Percentiles rank a stretch among this genome's conserved stretches.
Evolutionary conservation across 225 moss, liverwort and hornwort species (phyloP).

Genomic region (Anthoceros angustus): DNA sequence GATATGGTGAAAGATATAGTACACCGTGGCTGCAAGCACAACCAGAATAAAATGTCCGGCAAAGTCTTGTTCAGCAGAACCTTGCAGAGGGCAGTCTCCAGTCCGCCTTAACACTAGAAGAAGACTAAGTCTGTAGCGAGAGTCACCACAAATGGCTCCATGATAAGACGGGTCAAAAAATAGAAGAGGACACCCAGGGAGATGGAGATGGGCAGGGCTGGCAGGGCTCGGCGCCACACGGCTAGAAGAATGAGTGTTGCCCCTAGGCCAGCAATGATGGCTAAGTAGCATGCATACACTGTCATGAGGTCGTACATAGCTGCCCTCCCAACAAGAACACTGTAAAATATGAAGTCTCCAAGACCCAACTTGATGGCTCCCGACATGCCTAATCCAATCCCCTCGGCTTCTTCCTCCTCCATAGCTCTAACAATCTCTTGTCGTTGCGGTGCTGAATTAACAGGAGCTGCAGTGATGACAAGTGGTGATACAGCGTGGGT

Average conservation of each 20-base stretch:
- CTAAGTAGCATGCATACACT: slow-evolving; percentile 97
- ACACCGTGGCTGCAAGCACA: no score
- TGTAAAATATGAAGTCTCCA: slow-evolving; percentile 97
- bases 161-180: slow-evolving; percentile 63
- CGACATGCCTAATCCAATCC: slow-evolving; percentile 47
- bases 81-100: no score
- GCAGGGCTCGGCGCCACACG: slow-evolving; percentile 80
- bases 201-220: slow-evolving; percentile 92
- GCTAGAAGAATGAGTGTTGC: slow-evolving; percentile 69
- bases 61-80: no score
- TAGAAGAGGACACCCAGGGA: slow-evolving; percentile 80
- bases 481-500: slow-evolving; percentile 18
- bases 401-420: slow-evolving; percentile 38
- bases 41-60: no score
- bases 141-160: slow-evolving; percentile 72
- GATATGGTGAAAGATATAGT: no score
- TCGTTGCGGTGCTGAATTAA: slow-evolving; percentile 14
- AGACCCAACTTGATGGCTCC: slow-evolving; percentile 87
- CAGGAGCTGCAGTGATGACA: background rate
- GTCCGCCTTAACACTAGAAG: slow-evolving; percentile 15
- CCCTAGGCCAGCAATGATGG: slow-evolving; percentile 74
- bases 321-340: slow-evolving; percentile 90
- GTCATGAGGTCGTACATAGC: slow-evolving; percentile 99
- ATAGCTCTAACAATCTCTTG: slow-evolving; percentile 34
- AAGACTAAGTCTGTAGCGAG: slow-evolving; percentile 65